Evolutionary conservation across 2,329 filamentous ascomycete species (phyloP), one percentile per base, ranked within the genome.

Genomic region (Fusarium sp.): DNA sequence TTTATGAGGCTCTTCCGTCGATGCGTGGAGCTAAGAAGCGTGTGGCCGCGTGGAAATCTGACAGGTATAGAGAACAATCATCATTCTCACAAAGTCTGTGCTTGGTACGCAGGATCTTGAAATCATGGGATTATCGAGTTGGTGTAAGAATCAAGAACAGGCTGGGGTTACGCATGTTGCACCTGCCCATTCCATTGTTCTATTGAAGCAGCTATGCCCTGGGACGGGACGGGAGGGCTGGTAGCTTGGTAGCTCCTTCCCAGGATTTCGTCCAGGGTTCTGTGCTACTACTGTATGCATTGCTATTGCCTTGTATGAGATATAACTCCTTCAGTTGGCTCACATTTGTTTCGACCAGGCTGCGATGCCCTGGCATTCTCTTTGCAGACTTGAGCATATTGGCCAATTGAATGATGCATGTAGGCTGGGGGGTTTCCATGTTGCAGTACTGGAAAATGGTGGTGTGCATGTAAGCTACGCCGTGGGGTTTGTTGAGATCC

Each of bases 1-100:
- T 41, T 21, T 41, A 28, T 62, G 52, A 65, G 62, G 60, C 62
- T 65, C 60, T 46, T 30, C 19, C 18, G 31, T 28, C 6, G 31
- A 28, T 26, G 16, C 19, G 42, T 37, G 23, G n/a, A 55, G 26
- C 25, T 64, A n/a, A 49, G 14, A 25, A 58, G 21, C 18, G 19
- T 19, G 30, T 21, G 21, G 18, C 30, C 44, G 23, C 10, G 48
- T 62, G 42, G 10, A 18, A 39, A 37, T 13, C 37, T 42, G 57
- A 50, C 50, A 31, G 34, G 23, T 14, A 26, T 28, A 8, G 46
- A 25, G 21, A 50, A 23, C 18, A 39, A 39, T 37, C 23, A 26
- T 45, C 18, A 26, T 51, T 39, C 18, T 16, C 11, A 19, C 23
- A 41, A 54, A 50, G 39, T n/a, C 25, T 39, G 30, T 34, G 18